A percentile compares a stretch with the other conserved stretches of the same genome.
phyloP scores from a whole-genome alignment of 2,329 filamentous ascomycete species.

The Macrophomina pseudophaseolina region DNA sequence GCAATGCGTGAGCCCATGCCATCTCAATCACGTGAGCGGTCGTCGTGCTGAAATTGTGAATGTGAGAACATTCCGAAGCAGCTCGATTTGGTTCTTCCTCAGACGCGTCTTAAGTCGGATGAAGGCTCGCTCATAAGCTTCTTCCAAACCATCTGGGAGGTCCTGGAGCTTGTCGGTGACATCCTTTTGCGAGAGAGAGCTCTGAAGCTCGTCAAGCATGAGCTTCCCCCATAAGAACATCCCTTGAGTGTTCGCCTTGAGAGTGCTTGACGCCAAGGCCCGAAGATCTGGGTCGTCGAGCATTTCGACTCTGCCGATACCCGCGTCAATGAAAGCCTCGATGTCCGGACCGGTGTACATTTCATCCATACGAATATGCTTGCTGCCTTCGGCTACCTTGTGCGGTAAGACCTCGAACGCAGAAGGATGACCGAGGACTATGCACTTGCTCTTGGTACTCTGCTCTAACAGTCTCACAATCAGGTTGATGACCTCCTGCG shows the following conservation, averaged over 20 bases:
- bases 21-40: not conserved
- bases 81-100: not conserved
- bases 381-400: too few species aligned
- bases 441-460: not conserved
- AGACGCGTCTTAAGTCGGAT: not conserved
- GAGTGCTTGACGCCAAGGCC: too few species aligned
- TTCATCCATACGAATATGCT: not conserved
- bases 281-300: not conserved
- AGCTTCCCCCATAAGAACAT: conserved; percentile 1
- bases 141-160: not conserved
- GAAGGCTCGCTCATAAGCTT: not conserved
- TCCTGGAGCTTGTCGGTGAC: not conserved
- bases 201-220: not conserved
- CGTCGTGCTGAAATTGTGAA: not conserved
- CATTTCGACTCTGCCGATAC: not conserved
- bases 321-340: not conserved
- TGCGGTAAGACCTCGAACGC: not conserved
- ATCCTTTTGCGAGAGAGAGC: not conserved
- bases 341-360: not conserved
- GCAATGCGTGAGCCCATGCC: not conserved
- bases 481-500: not conserved
- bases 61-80: not conserved
- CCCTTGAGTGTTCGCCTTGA: not conserved
- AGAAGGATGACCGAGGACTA: not conserved
- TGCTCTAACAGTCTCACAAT: not conserved